Conservation (phyloP, 2,329 filamentous ascomycete species). For the Colletotrichum graminicola region DNA sequence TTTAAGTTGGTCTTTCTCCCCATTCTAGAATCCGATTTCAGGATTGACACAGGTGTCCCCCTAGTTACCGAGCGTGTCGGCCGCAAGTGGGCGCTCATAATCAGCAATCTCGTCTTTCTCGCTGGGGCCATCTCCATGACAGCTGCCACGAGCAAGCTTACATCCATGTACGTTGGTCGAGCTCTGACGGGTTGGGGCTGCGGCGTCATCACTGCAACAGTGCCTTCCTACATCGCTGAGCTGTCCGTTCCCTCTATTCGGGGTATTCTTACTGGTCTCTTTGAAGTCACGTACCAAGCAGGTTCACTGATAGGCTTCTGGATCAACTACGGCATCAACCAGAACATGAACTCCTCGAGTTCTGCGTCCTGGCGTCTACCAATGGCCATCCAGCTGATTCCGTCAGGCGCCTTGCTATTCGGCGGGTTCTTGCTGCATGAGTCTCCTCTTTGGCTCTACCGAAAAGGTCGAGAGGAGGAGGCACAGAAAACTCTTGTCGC, state of each 20-base stretch:
- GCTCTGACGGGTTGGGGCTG: constrained; percentile 69
- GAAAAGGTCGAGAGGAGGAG: constrained; percentile 42
- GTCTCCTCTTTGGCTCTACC: constrained; percentile 44
- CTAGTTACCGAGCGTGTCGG: constrained; percentile 61
- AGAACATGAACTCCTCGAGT: constrained; percentile 51
- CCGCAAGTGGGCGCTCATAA: constrained; percentile 62
- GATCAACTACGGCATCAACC: constrained; percentile 60
- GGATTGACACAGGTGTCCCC: neutral
- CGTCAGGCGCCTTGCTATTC: constrained; percentile 57
- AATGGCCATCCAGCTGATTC: constrained; percentile 61
- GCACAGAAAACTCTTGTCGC: constrained; percentile 53
- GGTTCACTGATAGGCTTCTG: constrained; percentile 66
- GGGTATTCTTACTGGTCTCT: constrained; percentile 68
- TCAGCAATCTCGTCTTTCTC: constrained; percentile 59
- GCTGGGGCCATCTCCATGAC: constrained; percentile 59
- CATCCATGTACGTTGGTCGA: constrained; percentile 65
- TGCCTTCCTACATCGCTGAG: constrained; percentile 75
- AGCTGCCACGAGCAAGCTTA: constrained; percentile 55
- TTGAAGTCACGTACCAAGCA: constrained; percentile 66
- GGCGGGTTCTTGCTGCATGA: constrained; percentile 57
- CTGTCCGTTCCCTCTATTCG: constrained; percentile 69
- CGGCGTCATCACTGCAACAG: constrained; percentile 68
- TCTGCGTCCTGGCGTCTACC: constrained; percentile 61
- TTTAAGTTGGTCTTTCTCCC: constrained; percentile 46
- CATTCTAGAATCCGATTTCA: no score